Percentiles rank a stretch among this genome's conserved stretches.
Evolutionary conservation across 208 protist genomes (phyloP).

Genomic region (Leishmania martiniquensis): DNA sequence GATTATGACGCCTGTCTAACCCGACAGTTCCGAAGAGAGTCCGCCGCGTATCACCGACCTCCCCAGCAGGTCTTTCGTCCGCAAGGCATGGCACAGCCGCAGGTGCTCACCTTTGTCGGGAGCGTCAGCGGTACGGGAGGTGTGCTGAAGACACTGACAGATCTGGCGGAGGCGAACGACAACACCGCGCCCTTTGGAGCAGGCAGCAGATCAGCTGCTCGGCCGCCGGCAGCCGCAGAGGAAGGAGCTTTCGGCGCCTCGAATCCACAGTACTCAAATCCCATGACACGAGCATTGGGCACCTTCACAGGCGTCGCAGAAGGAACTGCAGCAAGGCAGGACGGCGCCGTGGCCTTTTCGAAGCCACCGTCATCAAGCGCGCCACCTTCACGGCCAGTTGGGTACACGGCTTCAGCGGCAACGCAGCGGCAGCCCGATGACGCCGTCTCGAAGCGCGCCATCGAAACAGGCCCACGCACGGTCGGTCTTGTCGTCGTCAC

Average conservation of each 20-base stretch:
- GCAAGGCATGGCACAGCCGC: neutral
- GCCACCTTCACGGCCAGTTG: neutral
- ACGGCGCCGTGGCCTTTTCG: neutral
- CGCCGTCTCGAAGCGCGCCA: conserved; percentile 3
- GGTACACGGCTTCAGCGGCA: conserved; percentile 13
- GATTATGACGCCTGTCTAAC: conserved; percentile 21
- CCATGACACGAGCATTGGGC: conserved; percentile 4
- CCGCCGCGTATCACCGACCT: neutral
- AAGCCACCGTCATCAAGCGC: neutral
- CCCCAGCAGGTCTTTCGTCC: neutral
- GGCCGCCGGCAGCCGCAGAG: neutral
- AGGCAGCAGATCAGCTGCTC: neutral
- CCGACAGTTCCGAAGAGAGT: neutral
- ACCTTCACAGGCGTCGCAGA: neutral
- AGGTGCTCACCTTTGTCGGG: neutral
- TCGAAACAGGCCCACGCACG: neutral
- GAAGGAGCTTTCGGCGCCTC: neutral
- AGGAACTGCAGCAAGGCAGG: neutral
- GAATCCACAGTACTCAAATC: neutral
- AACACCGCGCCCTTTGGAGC: neutral
- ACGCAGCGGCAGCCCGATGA: conserved; percentile 10
- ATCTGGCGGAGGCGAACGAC: neutral
- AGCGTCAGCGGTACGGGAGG: neutral
- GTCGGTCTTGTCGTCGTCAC: neutral
- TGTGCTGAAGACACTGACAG: neutral